Conservation (phyloP, 208 protist genomes). For the Trypanosoma scelopori region DNA sequence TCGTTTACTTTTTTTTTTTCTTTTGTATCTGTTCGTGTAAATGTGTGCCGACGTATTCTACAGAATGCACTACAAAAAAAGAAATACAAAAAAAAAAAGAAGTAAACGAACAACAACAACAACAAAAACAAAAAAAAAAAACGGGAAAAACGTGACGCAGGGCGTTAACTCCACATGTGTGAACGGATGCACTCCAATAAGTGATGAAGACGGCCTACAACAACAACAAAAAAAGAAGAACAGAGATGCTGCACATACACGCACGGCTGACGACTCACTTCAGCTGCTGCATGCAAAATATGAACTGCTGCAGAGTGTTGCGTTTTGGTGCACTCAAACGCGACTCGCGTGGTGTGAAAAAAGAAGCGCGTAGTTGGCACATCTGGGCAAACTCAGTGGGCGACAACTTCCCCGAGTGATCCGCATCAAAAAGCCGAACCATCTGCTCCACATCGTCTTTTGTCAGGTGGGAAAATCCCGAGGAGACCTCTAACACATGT, state of each 20-base stretch:
- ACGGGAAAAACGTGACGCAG: too few relatives aligned
- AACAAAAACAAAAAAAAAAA: too few relatives aligned
- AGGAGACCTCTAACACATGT: constrained; percentile 36
- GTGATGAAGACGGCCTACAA: neutral
- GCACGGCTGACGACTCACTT: too few relatives aligned
- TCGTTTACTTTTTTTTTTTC: too few relatives aligned
- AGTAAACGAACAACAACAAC: constrained; percentile 7
- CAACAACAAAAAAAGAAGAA: neutral
- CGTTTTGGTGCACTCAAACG: constrained; percentile 51
- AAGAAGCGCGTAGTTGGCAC: constrained; percentile 26
- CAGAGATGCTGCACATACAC: neutral
- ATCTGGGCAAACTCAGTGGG: constrained; percentile 55
- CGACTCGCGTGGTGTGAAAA: constrained; percentile 44
- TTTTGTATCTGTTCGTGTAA: too few relatives aligned
- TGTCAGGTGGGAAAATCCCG: constrained; percentile 36
- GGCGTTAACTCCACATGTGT: too few relatives aligned
- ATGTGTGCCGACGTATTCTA: too few relatives aligned
- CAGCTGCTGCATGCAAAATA: constrained; percentile 79
- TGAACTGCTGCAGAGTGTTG: constrained; percentile 65
- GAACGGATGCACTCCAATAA: too few relatives aligned
- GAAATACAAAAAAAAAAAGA: too few relatives aligned
- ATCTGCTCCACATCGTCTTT: constrained; percentile 43
- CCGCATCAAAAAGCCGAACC: constrained; percentile 49
- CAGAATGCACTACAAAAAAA: too few relatives aligned
- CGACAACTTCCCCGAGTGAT: constrained; percentile 57